Base-by-base conservation (phyloP, 495 filamentous ascomycete species). In the Xylona heveae region DNA sequence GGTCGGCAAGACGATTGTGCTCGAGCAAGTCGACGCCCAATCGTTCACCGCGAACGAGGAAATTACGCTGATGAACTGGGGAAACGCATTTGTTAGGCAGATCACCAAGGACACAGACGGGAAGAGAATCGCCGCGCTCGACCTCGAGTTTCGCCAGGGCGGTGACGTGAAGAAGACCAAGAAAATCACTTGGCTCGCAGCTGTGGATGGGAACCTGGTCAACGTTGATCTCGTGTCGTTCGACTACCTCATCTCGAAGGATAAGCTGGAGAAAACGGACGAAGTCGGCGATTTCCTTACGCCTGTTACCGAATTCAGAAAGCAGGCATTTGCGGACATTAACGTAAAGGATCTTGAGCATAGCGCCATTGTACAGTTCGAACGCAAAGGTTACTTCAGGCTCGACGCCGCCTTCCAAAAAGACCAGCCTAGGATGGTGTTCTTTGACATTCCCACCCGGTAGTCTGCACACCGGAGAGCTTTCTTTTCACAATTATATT, bases 141-240 rank as follows among this genome's bases (percentile, higher is more conserved):
- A 74, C 24, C 61, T 80, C 28, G 79, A 88, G 45, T 65, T 93
- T 2, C 73, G 92, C 46, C 68, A 90, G 18, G 60, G 76, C 45
- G 84, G 84, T 34, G 84, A 93, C 48, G 71, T 93, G 50, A 88
- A 84, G 61, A 68, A 71, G 50, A 92, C 83, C n/a, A 91, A 92
- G 66, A 93, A 92, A 59, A 63, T 93, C 18, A 92, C 84, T 2
- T 93, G 83, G 83, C 61, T 93, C 23, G 71, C 78, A 0, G 60
- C 59, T 3, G 64, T 79, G 28, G 67, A 63, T 24, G 77, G 84
- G 55, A 66, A 74, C 14, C 58, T 88, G 6, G 63, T 91, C 20
- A 69, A 74, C 0, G 74, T 88, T 14, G 78, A 91, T 49, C 60
- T 92, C 3, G 78, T 80, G 41, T 80, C 91, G 38, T 94, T 92